Percentiles rank a stretch among this genome's conserved stretches.
Evolutionary conservation across 306 rosid species (phyloP).

Genomic region (Mimosa pudica): DNA sequence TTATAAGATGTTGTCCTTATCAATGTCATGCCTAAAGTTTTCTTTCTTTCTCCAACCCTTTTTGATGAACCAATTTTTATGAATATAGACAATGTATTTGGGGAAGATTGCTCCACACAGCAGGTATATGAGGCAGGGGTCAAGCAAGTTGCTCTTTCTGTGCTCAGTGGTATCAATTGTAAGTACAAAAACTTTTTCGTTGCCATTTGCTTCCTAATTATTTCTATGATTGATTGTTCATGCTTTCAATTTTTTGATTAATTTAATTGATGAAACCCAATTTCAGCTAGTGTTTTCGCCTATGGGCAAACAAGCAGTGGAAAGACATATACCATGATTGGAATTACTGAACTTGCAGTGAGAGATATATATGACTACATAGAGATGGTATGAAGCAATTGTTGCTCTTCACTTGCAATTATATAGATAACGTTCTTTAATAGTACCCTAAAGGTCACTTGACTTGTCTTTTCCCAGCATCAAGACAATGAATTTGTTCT

Average conservation of each 20-base stretch:
- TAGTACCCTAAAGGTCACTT: neutral
- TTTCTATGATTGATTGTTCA: neutral
- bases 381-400: constrained; percentile 11
- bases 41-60: neutral
- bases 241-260: neutral
- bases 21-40: neutral
- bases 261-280: constrained; percentile 6
- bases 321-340: constrained; percentile 55
- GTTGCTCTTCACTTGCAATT: neutral
- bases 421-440: neutral
- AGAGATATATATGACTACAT: constrained; percentile 48
- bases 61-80: constrained; percentile 1
- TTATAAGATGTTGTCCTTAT: neutral
- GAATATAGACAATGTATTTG: constrained; percentile 44
- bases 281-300: constrained; percentile 51
- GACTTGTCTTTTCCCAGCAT: constrained; percentile 16
- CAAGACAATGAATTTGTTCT: constrained; percentile 43
- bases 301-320: constrained; percentile 58
- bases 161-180: constrained; percentile 52
- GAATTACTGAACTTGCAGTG: constrained; percentile 50
- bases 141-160: constrained; percentile 50
- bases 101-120: constrained; percentile 41
- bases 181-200: constrained; percentile 7
- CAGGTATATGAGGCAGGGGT: constrained; percentile 51
- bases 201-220: neutral